Evolutionary conservation across 2,329 filamentous ascomycete genomes (phyloP).

Genomic region (Hypoxylon sp.): DNA sequence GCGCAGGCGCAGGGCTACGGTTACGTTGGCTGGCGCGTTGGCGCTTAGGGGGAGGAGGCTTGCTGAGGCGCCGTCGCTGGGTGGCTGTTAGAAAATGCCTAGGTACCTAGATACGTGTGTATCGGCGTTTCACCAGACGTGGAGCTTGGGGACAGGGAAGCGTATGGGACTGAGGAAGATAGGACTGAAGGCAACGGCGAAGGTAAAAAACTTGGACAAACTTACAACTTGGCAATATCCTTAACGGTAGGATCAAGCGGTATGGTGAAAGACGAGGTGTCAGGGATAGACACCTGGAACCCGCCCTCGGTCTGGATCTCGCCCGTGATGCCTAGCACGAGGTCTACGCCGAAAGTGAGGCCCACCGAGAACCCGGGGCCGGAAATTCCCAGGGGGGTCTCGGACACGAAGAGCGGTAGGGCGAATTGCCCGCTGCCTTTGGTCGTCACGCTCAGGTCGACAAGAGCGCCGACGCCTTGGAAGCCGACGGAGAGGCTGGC

Average conservation of each 20-base stretch:
- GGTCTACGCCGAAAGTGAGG: slow-evolving; percentile 45
- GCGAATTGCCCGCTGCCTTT: slow-evolving; percentile 37
- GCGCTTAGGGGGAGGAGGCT: slow-evolving; percentile 45
- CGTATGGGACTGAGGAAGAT: background rate
- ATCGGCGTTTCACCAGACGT: background rate
- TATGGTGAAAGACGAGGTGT: slow-evolving; percentile 46
- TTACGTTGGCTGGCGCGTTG: slow-evolving; percentile 43
- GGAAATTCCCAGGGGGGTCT: slow-evolving; percentile 45
- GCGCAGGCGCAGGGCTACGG: slow-evolving; percentile 43
- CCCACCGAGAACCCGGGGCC: slow-evolving; percentile 47
- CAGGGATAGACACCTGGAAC: slow-evolving; percentile 47
- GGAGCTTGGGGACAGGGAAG: background rate
- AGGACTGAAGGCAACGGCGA: background rate
- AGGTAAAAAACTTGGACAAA: background rate
- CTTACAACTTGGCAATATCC: slow-evolving; percentile 48
- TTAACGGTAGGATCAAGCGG: slow-evolving; percentile 39
- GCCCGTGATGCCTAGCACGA: slow-evolving; percentile 43
- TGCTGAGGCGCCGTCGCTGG: slow-evolving; percentile 43
- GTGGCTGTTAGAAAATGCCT: slow-evolving; percentile 12
- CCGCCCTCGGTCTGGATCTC: slow-evolving; percentile 43
- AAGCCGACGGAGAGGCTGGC: slow-evolving; percentile 45
- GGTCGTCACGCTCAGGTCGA: slow-evolving; percentile 43
- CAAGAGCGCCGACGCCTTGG: slow-evolving; percentile 45
- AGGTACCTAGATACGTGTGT: background rate
- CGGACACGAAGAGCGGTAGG: slow-evolving; percentile 41